phyloP scores from a whole-genome alignment of 2,329 filamentous ascomycete genomes.

The Aureobasidium sp. region DNA sequence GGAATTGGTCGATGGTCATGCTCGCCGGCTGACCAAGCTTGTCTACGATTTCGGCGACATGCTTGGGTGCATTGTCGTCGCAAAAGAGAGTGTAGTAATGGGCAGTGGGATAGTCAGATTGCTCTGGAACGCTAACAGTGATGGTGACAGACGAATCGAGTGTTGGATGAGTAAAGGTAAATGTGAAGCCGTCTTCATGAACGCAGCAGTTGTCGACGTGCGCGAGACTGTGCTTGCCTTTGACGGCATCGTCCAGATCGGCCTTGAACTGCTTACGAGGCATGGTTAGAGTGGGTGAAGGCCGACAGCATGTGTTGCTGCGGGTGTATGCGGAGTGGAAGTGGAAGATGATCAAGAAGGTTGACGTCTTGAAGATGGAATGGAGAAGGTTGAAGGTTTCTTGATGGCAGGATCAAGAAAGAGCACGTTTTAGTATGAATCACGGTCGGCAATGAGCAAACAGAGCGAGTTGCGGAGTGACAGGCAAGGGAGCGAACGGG shows the following conservation, averaged over 20 bases:
- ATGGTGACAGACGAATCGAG: constrained; percentile 7
- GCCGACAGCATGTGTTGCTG: neutral
- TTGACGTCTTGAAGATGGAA: neutral
- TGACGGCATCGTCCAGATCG: constrained; percentile 41
- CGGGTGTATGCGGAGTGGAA: neutral
- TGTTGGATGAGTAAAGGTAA: constrained; percentile 41
- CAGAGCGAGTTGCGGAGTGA: neutral
- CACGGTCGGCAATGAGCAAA: neutral
- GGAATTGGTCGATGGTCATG: constrained; percentile 40
- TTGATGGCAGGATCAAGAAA: neutral
- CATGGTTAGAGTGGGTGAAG: constrained; percentile 38
- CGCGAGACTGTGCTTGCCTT: constrained; percentile 20
- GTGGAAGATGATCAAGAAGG: constrained; percentile 3
- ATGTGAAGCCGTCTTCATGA: constrained; percentile 62
- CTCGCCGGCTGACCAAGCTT: constrained; percentile 35
- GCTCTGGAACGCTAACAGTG: constrained; percentile 32
- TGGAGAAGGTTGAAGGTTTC: neutral
- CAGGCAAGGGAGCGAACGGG: neutral
- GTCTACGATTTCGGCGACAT: constrained; percentile 37
- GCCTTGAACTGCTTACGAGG: constrained; percentile 55
- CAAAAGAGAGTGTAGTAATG: constrained; percentile 53
- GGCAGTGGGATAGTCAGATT: constrained; percentile 50
- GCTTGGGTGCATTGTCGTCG: constrained; percentile 37
- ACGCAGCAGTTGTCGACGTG: constrained; percentile 47
- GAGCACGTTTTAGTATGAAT: neutral